phyloP scores from a whole-genome alignment of 352 stramenopile genomes.

The Globisporangium irregulare region DNA sequence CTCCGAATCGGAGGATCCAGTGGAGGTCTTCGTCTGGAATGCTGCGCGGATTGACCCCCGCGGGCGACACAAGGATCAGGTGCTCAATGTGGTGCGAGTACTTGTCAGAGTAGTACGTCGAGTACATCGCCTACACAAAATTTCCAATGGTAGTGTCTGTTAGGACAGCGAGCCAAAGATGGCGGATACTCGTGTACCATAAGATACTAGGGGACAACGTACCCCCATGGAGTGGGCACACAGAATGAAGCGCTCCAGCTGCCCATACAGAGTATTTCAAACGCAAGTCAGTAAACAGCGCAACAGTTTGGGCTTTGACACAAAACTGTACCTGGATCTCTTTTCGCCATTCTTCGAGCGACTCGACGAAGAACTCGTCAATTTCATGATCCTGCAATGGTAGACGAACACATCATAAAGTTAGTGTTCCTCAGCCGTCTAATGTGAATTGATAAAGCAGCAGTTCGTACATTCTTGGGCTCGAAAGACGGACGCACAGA shows the following conservation, averaged over 20 bases:
- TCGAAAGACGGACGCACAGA: constrained; percentile 60
- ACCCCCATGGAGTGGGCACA: constrained; percentile 82
- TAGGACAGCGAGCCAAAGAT: not conserved
- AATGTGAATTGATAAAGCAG: too few species aligned
- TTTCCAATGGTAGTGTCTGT: not conserved
- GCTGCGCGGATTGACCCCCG: constrained; percentile 48
- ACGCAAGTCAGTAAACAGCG: not conserved
- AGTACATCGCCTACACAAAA: constrained; percentile 58
- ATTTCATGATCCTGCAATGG: constrained; percentile 56
- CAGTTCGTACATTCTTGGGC: constrained; percentile 41
- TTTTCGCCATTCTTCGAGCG: constrained; percentile 69
- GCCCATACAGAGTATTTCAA: not conserved
- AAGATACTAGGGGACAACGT: constrained; percentile 12
- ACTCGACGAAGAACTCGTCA: constrained; percentile 81
- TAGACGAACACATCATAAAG: not conserved
- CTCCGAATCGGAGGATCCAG: constrained; percentile 37
- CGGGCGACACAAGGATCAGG: constrained; percentile 72
- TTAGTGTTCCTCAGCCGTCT: not conserved
- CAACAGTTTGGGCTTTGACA: not conserved
- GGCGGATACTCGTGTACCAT: not conserved
- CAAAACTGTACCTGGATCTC: constrained; percentile 33
- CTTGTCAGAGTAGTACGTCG: constrained; percentile 72
- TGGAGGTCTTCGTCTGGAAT: constrained; percentile 37
- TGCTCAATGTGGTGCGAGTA: constrained; percentile 73
- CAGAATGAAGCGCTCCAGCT: constrained; percentile 76